Base-by-base conservation (phyloP, 345 rosid species). In the Bruguiera gymnorhiza region DNA sequence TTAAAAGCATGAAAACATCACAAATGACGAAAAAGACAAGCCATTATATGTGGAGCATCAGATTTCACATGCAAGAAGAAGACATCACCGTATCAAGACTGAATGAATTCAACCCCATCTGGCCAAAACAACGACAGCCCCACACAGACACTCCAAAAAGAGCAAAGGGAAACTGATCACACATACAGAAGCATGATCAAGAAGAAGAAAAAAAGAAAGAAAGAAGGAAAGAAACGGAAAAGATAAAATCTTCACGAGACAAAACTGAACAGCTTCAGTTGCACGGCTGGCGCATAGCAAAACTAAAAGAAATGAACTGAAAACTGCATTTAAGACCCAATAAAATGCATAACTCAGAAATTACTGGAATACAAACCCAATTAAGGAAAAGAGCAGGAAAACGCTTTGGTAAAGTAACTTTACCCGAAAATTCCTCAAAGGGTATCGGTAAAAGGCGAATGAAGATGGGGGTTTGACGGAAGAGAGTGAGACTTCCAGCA, bases 381-480 rank as follows among this genome's bases (percentile, higher is more conserved):
- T 43, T 15, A 3, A 13, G 31, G 18, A 56, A 56, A 56, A 30
- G 18, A 24, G 10, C 30, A 56, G 26, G 5, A 10, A 56, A 56
- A 56, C 18, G 29, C 13, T 24, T 18, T 4, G 21, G 26, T n/a
- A 37, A 39, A 67, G 52, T 32, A 67, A 26, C 15, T 46, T 30
- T 60, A 69, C 73, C 73, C 60, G 51, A 60, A 69, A 61, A 56
- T 4, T 3, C 50, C 0, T 60, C 31, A 37, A 58, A 46, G 56
- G 29, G 16, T 50, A 46, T n/a, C 5, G 48, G n/a, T 6, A 8
- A 60, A 60, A 68, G 23, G 21, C 24, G 23, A 34, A 50, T 50
- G 48, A 15, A 31, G 23, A 30, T 21, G 65, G 50, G 65, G 50
- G 23, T 7, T 48, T 60, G 66, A 31, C 23, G 1, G 52, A 31